Conservation (phyloP, 2,329 filamentous ascomycete genomes). For the Neopestalotiopsis rosae region DNA sequence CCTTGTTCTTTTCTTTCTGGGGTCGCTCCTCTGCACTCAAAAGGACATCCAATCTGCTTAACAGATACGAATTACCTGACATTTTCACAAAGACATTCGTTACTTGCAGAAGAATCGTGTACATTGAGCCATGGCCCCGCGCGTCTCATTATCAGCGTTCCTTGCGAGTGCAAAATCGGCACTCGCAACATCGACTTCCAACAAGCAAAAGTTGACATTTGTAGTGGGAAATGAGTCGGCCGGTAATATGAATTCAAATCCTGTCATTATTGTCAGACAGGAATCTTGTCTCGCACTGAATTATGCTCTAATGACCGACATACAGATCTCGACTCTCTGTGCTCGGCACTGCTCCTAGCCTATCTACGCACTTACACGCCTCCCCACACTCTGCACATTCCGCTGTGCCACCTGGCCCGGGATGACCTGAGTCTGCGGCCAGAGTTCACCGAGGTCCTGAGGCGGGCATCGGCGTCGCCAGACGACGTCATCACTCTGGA, state of each 20-base stretch:
- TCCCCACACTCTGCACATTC: conserved; percentile 66
- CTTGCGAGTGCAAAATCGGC: conserved; percentile 55
- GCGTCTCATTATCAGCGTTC: conserved; percentile 54
- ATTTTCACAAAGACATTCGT: neutral
- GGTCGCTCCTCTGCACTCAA: no score
- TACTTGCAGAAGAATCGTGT: neutral
- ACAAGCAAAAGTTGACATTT: conserved; percentile 59
- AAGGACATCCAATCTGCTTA: no score
- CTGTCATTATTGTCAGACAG: neutral
- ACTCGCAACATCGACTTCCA: conserved; percentile 48
- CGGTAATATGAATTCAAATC: conserved; percentile 45
- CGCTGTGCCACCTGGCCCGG: conserved; percentile 73
- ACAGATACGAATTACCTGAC: no score
- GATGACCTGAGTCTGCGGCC: conserved; percentile 74
- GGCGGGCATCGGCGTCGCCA: conserved; percentile 60
- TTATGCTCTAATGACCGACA: neutral
- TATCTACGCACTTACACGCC: conserved; percentile 71
- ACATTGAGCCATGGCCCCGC: conserved; percentile 19
- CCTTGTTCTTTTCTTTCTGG: no score
- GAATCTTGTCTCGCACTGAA: neutral
- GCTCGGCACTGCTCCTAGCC: conserved; percentile 74
- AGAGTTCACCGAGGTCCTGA: conserved; percentile 72
- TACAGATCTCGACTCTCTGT: conserved; percentile 80
- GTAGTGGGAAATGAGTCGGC: conserved; percentile 73
- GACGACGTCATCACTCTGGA: conserved; percentile 70